Evolutionary conservation across 495 filamentous ascomycete genomes (phyloP), one percentile per base, ranked within the genome.

Genomic region (Echria macrotheca): DNA sequence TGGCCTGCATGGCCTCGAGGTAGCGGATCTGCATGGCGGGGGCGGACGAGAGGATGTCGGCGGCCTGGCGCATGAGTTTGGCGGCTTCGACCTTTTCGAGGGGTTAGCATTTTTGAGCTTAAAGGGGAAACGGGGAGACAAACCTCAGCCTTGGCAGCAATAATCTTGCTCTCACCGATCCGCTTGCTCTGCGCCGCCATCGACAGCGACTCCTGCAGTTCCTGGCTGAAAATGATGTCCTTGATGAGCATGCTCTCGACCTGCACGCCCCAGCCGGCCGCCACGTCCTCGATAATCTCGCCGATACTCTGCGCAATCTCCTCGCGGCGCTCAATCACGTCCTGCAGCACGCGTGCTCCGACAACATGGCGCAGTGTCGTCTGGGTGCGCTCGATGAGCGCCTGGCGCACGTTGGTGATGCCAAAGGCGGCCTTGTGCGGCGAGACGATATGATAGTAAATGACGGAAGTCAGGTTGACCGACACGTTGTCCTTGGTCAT

Each of bases 151-250:
- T 91, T 86, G 46, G 93, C 93, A 26, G 89, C 87, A 56, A 97
- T 97, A 65, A 97, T 90, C 77, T 98, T 98, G 71, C 83, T 87
- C 72, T 98, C 93, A 69, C 94, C 93, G 55, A 96, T 96, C 44
- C 93, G 84, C 84, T 97, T 97, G 72, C 81, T 85, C 76, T 98
- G 90, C n/a, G 93, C 93, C n/a, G 93, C 93, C 93, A 99, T 99
- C 63, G 87, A 93, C 47, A 99, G 79, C n/a, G 87, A 93, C 51
- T 96, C 93, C 68, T 99, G 93, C 24, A 99, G 81, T 50, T 97
- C 93, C 61, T 84, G 79, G 76, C 80, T 86, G 83, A 99, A 99
- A 65, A 96, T 88, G 65, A 99, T 95, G 68, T 99, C 93, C 70
- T 99, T 99, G 78, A 99, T 89, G 49, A 99, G 80, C 94, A 99